Conservation (phyloP, 768 basidiomycete genomes). For the Rhodosporidiobolus sp. region DNA sequence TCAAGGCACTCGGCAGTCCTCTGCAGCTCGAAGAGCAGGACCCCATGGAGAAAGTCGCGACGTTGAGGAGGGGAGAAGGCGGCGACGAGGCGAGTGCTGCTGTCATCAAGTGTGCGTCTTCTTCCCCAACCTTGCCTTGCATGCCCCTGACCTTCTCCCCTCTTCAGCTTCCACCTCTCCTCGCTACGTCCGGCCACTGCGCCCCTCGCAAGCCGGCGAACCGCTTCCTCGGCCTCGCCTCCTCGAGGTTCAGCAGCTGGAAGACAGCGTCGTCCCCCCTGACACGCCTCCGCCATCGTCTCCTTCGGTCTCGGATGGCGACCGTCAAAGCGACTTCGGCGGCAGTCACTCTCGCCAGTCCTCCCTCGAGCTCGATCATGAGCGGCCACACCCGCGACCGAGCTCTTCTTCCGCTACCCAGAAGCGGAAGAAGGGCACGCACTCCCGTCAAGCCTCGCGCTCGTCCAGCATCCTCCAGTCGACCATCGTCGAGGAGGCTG, state of each 20-base stretch:
- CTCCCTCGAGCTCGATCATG: neutral
- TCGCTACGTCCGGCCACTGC: slow-evolving; percentile 23
- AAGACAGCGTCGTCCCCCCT: slow-evolving; percentile 1
- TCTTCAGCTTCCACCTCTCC: slow-evolving; percentile 8
- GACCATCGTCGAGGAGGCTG: slow-evolving; percentile 13
- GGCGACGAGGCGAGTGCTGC: neutral
- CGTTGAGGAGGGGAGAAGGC: neutral
- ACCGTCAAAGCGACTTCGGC: neutral
- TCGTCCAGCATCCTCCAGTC: slow-evolving; percentile 6
- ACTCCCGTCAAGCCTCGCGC: slow-evolving; percentile 11
- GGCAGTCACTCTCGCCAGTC: neutral
- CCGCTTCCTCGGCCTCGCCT: neutral
- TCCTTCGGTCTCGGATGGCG: slow-evolving; percentile 2
- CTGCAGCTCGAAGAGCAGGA: neutral
- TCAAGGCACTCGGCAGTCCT: neutral
- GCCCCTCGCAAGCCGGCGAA: neutral
- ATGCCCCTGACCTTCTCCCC: too few species aligned
- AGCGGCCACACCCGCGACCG: neutral
- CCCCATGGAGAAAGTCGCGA: neutral
- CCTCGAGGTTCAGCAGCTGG: neutral
- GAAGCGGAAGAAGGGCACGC: neutral
- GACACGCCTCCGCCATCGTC: slow-evolving; percentile 25
- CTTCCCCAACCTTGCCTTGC: neutral
- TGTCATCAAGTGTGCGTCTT: neutral
- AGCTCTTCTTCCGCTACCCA: neutral